Evolutionary conservation across 805 yeast genomes (phyloP).

Genomic region (Wickerhamia fluorescens): DNA sequence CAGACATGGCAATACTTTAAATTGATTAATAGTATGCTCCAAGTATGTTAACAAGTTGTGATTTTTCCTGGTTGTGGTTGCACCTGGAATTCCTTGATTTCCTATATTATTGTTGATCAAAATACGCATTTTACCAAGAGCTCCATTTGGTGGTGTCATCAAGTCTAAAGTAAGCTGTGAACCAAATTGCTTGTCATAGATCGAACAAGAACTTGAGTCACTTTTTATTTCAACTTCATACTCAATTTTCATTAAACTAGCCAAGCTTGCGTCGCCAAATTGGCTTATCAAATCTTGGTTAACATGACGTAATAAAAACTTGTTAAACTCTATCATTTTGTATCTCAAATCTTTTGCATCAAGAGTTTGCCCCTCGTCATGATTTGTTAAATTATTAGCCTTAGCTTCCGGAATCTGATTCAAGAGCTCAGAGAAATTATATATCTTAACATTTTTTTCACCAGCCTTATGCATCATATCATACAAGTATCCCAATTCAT

Average conservation of each 20-base stretch:
- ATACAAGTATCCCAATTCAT: conserved; percentile 81
- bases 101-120: conserved; percentile 4
- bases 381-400: conserved; percentile 45
- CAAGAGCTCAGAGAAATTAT: conserved; percentile 56
- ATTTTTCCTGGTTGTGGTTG: conserved; percentile 9
- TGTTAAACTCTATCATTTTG: conserved; percentile 48
- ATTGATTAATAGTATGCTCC: conserved; percentile 53
- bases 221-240: conserved; percentile 37
- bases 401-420: conserved; percentile 39
- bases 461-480: conserved; percentile 85
- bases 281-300: conserved; percentile 41
- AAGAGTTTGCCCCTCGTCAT: conserved; percentile 38
- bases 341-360: conserved; percentile 39
- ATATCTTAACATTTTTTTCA: conserved; percentile 65
- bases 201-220: conserved; percentile 26
- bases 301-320: conserved; percentile 49
- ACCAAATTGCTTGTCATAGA: conserved; percentile 26
- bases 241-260: conserved; percentile 34
- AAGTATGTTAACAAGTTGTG: conserved; percentile 40
- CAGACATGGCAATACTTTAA: conserved; percentile 41
- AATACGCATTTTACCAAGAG: conserved; percentile 16
- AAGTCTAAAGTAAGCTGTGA: conserved; percentile 38
- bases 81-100: conserved; percentile 7
- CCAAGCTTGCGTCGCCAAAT: conserved; percentile 15
- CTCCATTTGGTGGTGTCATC: conserved; percentile 28